These are phyloP conservation scores for Pezicula rhizophila DNA, from an alignment of 2,329 filamentous ascomycete species.

Conservation along the genomic window DNA sequence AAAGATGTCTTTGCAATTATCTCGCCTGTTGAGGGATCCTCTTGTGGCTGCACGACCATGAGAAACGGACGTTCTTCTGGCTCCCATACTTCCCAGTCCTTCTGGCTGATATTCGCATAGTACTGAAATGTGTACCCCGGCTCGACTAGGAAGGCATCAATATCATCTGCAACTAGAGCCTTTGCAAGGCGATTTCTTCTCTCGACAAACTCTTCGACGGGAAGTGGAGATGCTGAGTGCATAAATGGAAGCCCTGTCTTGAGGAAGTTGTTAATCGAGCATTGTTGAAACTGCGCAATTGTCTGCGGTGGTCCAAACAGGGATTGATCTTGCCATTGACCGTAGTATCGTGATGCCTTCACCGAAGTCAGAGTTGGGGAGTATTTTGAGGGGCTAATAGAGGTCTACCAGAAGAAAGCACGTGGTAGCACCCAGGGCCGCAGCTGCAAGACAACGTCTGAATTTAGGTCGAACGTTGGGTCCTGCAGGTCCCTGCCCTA, in stretches of 20 bases:
- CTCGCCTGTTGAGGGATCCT: constrained; percentile 30
- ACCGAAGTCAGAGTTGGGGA: neutral
- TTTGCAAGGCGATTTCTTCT: constrained; percentile 50
- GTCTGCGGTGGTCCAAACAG: constrained; percentile 2
- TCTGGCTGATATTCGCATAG: constrained; percentile 56
- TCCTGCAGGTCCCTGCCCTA: neutral
- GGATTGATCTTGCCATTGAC: neutral
- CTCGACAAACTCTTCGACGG: constrained; percentile 44
- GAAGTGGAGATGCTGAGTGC: constrained; percentile 39
- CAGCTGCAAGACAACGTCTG: constrained; percentile 6
- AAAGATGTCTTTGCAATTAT: constrained; percentile 51
- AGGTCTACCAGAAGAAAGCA: constrained; percentile 9
- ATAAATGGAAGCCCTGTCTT: constrained; percentile 44
- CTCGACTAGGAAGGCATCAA: constrained; percentile 56
- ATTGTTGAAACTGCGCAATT: constrained; percentile 33
- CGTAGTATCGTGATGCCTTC: constrained; percentile 3
- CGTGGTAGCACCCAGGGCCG: constrained; percentile 4
- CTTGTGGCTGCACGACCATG: constrained; percentile 49
- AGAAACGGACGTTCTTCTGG: constrained; percentile 58
- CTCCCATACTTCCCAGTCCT: constrained; percentile 60
- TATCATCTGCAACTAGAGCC: constrained; percentile 42
- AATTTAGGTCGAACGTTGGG: neutral
- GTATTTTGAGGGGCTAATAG: neutral
- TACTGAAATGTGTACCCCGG: constrained; percentile 60
- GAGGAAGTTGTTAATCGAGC: constrained; percentile 44